Conservation (phyloP, 176 grass and related monocot genomes). For the Musa schizocarpa region DNA sequence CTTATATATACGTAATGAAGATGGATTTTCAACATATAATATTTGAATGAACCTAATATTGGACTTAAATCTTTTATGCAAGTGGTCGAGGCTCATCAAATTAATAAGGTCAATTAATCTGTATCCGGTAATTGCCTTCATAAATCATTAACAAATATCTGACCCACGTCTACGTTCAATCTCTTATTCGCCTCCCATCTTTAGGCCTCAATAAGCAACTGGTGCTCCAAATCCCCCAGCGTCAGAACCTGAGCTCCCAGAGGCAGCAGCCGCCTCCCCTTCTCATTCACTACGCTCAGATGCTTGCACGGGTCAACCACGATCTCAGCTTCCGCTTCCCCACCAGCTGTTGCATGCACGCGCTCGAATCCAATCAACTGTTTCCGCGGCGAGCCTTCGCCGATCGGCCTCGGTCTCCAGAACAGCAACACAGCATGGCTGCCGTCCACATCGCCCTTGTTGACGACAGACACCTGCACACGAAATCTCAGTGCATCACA, state of each 20-base stretch:
- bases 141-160: no score
- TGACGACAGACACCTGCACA: constrained; percentile 41
- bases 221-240: constrained; percentile 51
- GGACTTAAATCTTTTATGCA: no score
- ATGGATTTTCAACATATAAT: no score
- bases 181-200: neutral
- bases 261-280: constrained; percentile 38
- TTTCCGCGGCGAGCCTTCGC: constrained; percentile 42
- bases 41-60: no score
- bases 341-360: constrained; percentile 31
- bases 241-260: constrained; percentile 47
- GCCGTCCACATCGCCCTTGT: constrained; percentile 51
- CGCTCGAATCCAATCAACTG: constrained; percentile 72
- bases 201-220: constrained; percentile 44
- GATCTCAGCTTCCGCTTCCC: constrained; percentile 34
- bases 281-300: constrained; percentile 43
- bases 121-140: no score
- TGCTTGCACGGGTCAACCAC: constrained; percentile 56
- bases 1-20: no score
- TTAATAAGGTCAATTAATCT: no score
- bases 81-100: no score
- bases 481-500: constrained; percentile 50
- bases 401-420: constrained; percentile 24
- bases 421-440: constrained; percentile 59
- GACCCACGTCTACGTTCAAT: neutral